Evolutionary conservation across 352 stramenopile species (phyloP).

Genomic region (Thalassiosira livingstoniorum): DNA sequence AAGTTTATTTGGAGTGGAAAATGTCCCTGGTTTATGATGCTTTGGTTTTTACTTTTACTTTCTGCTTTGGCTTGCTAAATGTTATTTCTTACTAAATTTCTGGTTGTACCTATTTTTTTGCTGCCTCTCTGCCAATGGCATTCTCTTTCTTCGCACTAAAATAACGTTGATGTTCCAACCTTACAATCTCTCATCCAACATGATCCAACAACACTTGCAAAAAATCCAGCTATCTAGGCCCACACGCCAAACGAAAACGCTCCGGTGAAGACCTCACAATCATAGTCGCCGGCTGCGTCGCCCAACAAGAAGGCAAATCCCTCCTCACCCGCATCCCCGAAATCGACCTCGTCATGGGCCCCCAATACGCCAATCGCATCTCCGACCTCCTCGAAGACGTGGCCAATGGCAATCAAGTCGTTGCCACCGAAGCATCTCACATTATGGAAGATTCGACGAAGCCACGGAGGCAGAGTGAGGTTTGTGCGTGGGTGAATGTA

Average conservation of each 20-base stretch:
- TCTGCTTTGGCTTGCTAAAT: no score
- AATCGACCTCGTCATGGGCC: conserved; percentile 88
- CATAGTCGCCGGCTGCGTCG: conserved; percentile 87
- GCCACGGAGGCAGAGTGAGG: conserved; percentile 76
- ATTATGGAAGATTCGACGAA: conserved; percentile 87
- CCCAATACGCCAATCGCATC: conserved; percentile 88
- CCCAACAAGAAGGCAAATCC: conserved; percentile 87
- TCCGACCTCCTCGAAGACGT: conserved; percentile 86
- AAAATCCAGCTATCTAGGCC: conserved; percentile 68
- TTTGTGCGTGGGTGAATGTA: conserved; percentile 88
- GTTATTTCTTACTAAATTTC: no score
- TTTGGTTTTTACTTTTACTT: no score
- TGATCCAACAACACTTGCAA: neutral
- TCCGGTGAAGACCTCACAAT: conserved; percentile 85
- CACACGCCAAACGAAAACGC: conserved; percentile 85
- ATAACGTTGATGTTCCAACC: no score
- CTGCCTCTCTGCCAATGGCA: no score
- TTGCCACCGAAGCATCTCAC: conserved; percentile 82
- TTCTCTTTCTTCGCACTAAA: no score
- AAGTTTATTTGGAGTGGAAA: conserved; percentile 32
- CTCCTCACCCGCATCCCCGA: conserved; percentile 84
- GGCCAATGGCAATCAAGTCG: conserved; percentile 85
- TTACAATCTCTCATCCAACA: no score
- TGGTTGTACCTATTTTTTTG: no score
- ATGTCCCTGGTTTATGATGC: no score